A percentile compares a stretch with the other conserved stretches of the same genome.
Conservation (phyloP, 768 basidiomycete species). For the Tricholoma bakamatsutake region DNA sequence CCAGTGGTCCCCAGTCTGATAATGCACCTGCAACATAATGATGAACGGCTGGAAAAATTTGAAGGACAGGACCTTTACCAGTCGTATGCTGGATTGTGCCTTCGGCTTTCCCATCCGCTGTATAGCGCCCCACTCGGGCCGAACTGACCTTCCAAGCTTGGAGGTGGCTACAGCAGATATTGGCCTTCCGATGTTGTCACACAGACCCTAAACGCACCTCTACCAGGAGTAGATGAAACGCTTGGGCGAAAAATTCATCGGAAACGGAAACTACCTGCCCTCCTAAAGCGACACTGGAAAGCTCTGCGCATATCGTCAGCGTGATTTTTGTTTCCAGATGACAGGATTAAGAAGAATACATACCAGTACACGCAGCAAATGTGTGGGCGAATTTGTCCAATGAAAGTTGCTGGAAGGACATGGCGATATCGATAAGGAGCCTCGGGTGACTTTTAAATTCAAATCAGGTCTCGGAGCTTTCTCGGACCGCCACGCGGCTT, state of each 20-base stretch:
- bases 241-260: slow-evolving; percentile 95
- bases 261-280: slow-evolving; percentile 71
- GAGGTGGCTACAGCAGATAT: slow-evolving; percentile 56
- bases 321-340: neutral
- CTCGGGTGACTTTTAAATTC: neutral
- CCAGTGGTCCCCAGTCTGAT: slow-evolving; percentile 81
- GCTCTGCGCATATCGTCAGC: slow-evolving; percentile 46
- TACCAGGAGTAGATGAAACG: slow-evolving; percentile 74
- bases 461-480: slow-evolving; percentile 6
- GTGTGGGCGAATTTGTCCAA: slow-evolving; percentile 40
- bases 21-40: slow-evolving; percentile 60
- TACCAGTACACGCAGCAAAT: slow-evolving; percentile 51
- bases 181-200: neutral
- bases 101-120: slow-evolving; percentile 89
- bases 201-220: slow-evolving; percentile 44
- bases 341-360: neutral
- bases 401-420: slow-evolving; percentile 40
- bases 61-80: slow-evolving; percentile 46
- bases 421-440: slow-evolving; percentile 15
- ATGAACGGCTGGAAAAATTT: neutral
- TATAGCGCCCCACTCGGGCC: slow-evolving; percentile 93
- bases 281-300: slow-evolving; percentile 83
- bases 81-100: slow-evolving; percentile 86
- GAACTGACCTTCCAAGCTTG: slow-evolving; percentile 91
- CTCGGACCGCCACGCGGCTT: neutral